phyloP scores from a whole-genome alignment of 2,329 filamentous ascomycete species.

The Penicillium crustosum region DNA sequence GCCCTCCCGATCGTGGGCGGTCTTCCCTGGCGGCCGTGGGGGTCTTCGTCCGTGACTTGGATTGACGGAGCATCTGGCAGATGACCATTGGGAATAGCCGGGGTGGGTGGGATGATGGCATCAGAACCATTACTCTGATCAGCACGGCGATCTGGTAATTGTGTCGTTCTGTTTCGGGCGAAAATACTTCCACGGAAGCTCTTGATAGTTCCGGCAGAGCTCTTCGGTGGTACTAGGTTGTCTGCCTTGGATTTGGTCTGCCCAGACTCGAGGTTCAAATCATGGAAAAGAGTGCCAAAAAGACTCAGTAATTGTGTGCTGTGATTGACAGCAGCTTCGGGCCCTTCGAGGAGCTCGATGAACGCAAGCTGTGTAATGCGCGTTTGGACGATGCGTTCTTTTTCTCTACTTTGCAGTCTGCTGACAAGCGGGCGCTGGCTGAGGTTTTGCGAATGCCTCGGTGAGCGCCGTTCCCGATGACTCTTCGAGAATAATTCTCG shows the following conservation, averaged over 20 bases:
- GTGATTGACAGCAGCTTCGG: conserved; percentile 81
- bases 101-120: conserved; percentile 20
- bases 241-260: conserved; percentile 32
- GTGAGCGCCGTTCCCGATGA: conserved; percentile 49
- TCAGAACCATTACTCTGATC: conserved; percentile 37
- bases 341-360: conserved; percentile 77
- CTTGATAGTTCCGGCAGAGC: conserved; percentile 67
- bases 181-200: conserved; percentile 77
- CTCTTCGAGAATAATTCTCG: conserved; percentile 70
- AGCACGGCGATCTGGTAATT: conserved; percentile 46
- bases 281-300: conserved; percentile 77
- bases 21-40: conserved; percentile 28
- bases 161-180: conserved; percentile 57
- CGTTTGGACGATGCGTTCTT: conserved; percentile 83
- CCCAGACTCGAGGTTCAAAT: conserved; percentile 47
- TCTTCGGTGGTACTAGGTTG: conserved; percentile 62
- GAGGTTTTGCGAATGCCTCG: conserved; percentile 27
- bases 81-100: conserved; percentile 26
- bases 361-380: conserved; percentile 92
- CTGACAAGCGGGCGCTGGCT: conserved; percentile 61
- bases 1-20: conserved; percentile 30
- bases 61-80: conserved; percentile 62
- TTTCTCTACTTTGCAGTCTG: conserved; percentile 79
- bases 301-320: conserved; percentile 80
- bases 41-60: conserved; percentile 69